Base-by-base conservation (phyloP, 805 yeast genomes). In the Candida ulmi region DNA sequence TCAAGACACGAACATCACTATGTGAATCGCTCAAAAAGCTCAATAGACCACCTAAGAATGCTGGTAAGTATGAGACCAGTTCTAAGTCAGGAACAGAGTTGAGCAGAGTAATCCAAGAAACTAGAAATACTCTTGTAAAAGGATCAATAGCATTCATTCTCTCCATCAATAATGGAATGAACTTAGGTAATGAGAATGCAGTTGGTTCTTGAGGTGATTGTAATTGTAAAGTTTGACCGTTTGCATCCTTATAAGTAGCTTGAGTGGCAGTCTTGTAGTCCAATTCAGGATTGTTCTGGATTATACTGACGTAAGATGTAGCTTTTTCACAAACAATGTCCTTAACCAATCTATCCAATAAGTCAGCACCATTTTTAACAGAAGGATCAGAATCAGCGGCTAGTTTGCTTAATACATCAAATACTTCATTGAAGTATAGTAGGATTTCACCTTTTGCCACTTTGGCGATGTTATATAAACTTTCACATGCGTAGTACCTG, bases 251-350 rank as follows among this genome's bases (percentile, higher is more conserved):
- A 17, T 72, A 63, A 17, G 68, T 67, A 0, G 69, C 51, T 8
- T 66, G 66, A 3, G 69, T 65, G 8, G 66, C 58, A 35, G 67
- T 55, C 32, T 50, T 50, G 29, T 56, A 55, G 9, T 59, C 71
- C 60, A 40, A 74, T 17, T 61, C 61, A 6, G 68, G 71, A 58
- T 55, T 66, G 54, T 56, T 71, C 48, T 78, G 80, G 30, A 88
- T 74, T 2, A 84, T 73, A 16, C 91, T 83, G 2, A 88, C 80
- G 60, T 88, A 91, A 15, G 83, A 83, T 1, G 96, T 80, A 1
- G 97, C 95, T 55, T 90, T 87, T 46, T 95, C 98, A 35, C 95
- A 84, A 1, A 91, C 96, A 33, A 93, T 90, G 58, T 93, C 99
- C 58, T 93, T 90, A 51, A 93, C 78, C 43, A 93, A 70, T 26